Conservation (phyloP, 352 stramenopile genomes). For the Aphanomyces stellatus region DNA sequence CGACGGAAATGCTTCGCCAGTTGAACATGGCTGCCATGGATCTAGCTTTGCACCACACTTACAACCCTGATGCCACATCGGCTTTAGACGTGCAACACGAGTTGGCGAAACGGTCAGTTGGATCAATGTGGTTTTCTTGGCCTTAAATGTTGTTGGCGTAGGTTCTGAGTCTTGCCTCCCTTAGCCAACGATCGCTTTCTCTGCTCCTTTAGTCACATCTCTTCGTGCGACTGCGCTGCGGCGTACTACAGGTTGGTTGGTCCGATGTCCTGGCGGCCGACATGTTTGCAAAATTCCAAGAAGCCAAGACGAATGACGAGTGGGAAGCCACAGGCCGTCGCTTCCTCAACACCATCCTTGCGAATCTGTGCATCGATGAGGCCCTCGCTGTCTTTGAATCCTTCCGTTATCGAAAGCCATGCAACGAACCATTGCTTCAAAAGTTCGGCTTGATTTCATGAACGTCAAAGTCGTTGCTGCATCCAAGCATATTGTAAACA, state of each 20-base stretch:
- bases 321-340: conserved; percentile 65
- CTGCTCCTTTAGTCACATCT: conserved; percentile 81
- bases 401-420: conserved; percentile 94
- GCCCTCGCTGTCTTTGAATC: conserved; percentile 89
- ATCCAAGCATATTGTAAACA: no score
- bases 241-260: conserved; percentile 94
- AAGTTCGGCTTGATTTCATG: no score
- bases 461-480: no score
- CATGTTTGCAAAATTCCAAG: conserved; percentile 95
- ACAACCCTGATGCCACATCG: conserved; percentile 38
- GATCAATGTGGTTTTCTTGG: neutral
- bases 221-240: conserved; percentile 94
- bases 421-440: conserved; percentile 84
- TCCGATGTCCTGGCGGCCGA: conserved; percentile 96
- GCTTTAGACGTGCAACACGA: conserved; percentile 92
- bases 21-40: conserved; percentile 90
- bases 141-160: neutral
- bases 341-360: conserved; percentile 93
- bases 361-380: conserved; percentile 75
- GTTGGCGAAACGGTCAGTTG: conserved; percentile 53
- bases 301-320: conserved; percentile 86
- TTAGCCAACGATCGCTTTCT: conserved; percentile 94
- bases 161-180: conserved; percentile 81
- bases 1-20: conserved; percentile 92
- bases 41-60: conserved; percentile 75